Evolutionary conservation across 1,139 yeast genomes (phyloP), one percentile per base, ranked within the genome.

Genomic region (Yamadazyma friedrichii): DNA sequence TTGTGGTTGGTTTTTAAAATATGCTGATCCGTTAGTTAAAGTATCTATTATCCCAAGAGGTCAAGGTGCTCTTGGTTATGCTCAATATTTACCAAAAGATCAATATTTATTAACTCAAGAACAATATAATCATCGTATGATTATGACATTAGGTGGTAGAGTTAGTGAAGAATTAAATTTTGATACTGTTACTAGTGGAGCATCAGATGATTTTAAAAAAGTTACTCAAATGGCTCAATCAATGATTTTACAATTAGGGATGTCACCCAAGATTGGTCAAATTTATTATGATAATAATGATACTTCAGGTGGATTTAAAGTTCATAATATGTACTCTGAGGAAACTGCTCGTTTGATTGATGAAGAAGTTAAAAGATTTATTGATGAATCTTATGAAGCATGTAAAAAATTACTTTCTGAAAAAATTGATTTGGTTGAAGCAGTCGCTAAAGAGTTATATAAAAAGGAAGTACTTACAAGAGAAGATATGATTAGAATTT

Each of bases 21-120:
- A 62, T 58, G 88, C 89, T 24, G 93, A 85, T 58, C 94, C 94
- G 11, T 65, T 85, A 46, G 73, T 85, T 41, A 86, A 85, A 58
- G 93, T 84, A 6, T 80, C 88, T n/a, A 82, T 85, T 50, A 83
- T 85, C 44, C 93, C 94, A 38, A 74, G 94, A 59, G 93, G 93
- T 29, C 89, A 83, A 64, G 91, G 91, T 42, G 91, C 93, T 6
- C 67, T 85, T 45, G 94, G 94, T 26, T 85, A 85, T 59, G 94
- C 94, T 1, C 93, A 84, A 57, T 85, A 85, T 53, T 69, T 85
- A 49, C 94, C 94, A 3, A 84, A 84, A 47, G 94, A 85, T 58
- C 82, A 82, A 44, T 84, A 80, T 51, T 67, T 85, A 49, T 68
- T 83, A 40, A 76, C 84, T 24, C 77, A 80, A 41, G 82, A 80